phyloP scores from a whole-genome alignment of 1,284 basidiomycete species.

The Pseudozyma sp. region DNA sequence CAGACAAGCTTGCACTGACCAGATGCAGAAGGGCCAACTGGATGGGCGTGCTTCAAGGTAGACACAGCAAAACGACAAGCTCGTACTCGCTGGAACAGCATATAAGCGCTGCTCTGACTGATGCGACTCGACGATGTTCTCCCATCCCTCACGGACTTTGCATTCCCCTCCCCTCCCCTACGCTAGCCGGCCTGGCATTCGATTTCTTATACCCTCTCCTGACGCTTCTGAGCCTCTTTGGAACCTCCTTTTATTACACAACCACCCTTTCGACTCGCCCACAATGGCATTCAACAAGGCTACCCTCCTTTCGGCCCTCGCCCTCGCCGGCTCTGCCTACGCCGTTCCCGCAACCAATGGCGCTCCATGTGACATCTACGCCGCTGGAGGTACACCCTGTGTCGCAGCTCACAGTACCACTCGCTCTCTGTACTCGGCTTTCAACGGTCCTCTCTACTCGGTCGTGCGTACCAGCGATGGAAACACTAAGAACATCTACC shows the following conservation, averaged over 20 bases:
- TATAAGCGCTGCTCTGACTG: too few relatives aligned
- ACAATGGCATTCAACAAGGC: conserved; percentile 29
- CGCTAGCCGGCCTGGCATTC: too few relatives aligned
- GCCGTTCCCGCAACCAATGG: conserved; percentile 4
- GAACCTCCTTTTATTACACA: background rate
- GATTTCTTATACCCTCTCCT: background rate
- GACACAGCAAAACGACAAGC: too few relatives aligned
- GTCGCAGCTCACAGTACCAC: conserved; percentile 39
- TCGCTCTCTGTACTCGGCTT: conserved; percentile 26
- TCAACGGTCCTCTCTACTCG: conserved; percentile 22
- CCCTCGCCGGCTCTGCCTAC: conserved; percentile 10
- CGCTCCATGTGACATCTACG: conserved; percentile 35
- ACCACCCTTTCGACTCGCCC: background rate
- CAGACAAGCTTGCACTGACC: too few relatives aligned
- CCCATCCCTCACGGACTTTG: too few relatives aligned
- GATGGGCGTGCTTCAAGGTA: too few relatives aligned
- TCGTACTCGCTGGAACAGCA: too few relatives aligned
- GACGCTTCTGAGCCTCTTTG: conserved; percentile 15
- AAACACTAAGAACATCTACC: conserved; percentile 2
- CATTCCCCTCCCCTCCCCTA: too few relatives aligned
- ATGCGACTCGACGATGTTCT: too few relatives aligned
- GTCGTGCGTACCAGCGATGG: conserved; percentile 20
- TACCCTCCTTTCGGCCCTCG: conserved; percentile 16
- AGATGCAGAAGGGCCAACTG: too few relatives aligned
- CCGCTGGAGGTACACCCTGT: conserved; percentile 26